Evolutionary conservation across 2,329 filamentous ascomycete species (phyloP).

Genomic region (Aspergillus sp.): DNA sequence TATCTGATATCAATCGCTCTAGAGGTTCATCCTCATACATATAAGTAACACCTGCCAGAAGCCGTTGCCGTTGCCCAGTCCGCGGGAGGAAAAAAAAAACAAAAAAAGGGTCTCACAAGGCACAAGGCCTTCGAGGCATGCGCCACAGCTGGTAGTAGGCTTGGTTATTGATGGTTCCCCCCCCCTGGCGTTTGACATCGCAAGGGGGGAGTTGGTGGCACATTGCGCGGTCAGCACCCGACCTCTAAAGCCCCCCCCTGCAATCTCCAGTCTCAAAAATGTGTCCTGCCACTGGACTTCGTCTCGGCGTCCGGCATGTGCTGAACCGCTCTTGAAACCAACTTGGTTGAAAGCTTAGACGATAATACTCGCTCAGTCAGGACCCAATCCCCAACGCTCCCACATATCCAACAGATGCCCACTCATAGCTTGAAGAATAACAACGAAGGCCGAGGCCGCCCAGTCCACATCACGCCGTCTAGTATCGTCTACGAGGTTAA

Average conservation of each 20-base stretch:
- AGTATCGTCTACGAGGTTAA: neutral
- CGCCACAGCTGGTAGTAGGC: slow-evolving; percentile 1
- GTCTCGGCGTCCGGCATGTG: neutral
- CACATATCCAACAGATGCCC: neutral
- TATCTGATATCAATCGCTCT: slow-evolving; percentile 11
- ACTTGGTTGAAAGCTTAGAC: neutral
- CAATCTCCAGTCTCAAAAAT: neutral
- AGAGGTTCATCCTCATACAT: neutral
- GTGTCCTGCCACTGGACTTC: neutral
- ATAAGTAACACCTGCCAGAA: neutral
- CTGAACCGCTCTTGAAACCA: neutral
- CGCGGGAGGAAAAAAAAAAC: neutral
- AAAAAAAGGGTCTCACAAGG: neutral
- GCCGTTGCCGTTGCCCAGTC: slow-evolving; percentile 1
- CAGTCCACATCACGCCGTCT: neutral
- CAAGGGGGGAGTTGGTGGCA: neutral
- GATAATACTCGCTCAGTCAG: neutral
- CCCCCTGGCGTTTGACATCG: neutral
- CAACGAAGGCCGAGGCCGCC: too few relatives aligned
- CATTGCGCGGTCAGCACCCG: slow-evolving; percentile 2
- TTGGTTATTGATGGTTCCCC: neutral
- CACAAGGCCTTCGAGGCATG: slow-evolving; percentile 4
- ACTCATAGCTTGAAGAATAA: neutral
- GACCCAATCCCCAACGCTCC: neutral
- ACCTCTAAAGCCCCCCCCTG: neutral